Conservation (phyloP, 441 rosid genomes). For the Erodium trifolium region DNA sequence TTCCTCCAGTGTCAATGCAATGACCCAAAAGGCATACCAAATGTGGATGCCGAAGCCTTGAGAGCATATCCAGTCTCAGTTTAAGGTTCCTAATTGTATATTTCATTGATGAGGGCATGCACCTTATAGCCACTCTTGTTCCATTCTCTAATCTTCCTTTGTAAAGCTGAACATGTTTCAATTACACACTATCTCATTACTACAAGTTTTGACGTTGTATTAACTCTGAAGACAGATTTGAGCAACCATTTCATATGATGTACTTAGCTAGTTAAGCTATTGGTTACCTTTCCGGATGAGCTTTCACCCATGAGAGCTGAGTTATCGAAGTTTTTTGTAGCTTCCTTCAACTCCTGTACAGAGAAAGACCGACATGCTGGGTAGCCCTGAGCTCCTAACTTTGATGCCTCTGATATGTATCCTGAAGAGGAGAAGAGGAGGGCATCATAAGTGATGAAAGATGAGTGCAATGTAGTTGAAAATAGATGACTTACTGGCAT, state of each 20-base stretch:
- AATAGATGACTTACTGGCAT: slow-evolving; percentile 41
- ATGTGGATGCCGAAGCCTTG: slow-evolving; percentile 49
- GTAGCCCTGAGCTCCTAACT: slow-evolving; percentile 26
- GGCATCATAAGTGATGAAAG: background rate
- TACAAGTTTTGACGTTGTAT: no score
- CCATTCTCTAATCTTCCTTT: slow-evolving; percentile 41
- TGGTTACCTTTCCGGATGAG: slow-evolving; percentile 40
- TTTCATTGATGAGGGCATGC: slow-evolving; percentile 40
- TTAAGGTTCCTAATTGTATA: slow-evolving; percentile 41
- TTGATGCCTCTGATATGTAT: slow-evolving; percentile 30
- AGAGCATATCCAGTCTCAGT: slow-evolving; percentile 45
- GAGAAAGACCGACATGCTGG: slow-evolving; percentile 40
- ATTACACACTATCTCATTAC: background rate
- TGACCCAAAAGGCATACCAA: slow-evolving; percentile 55
- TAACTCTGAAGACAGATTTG: no score
- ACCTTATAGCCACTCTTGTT: slow-evolving; percentile 40
- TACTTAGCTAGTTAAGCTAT: no score
- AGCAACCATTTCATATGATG: background rate
- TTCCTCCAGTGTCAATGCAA: slow-evolving; percentile 37
- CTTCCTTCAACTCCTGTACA: slow-evolving; percentile 39
- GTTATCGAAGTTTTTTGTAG: slow-evolving; percentile 37
- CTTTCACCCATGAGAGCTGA: slow-evolving; percentile 38
- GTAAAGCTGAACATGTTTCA: slow-evolving; percentile 32
- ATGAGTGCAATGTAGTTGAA: background rate
- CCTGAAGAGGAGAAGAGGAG: slow-evolving; percentile 26